Evolutionary conservation across 2,329 filamentous ascomycete genomes (phyloP), one percentile per base, ranked within the genome.

Genomic region (Monilinia laxa): DNA sequence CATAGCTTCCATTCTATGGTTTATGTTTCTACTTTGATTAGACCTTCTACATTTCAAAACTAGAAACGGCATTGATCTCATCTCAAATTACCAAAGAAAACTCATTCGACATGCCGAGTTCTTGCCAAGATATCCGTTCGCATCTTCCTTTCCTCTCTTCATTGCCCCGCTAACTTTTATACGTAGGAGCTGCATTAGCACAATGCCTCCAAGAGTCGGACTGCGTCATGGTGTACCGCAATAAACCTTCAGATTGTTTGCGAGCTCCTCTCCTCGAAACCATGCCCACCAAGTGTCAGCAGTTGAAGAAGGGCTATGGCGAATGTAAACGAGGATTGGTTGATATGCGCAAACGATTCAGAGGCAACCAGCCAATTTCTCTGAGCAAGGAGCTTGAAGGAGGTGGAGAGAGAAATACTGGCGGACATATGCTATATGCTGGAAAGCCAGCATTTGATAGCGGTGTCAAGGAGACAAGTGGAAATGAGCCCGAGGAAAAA

Each of bases 281-380:
- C 9, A 87, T 99, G 18, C 94, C 95, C 25, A 89, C 86, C 31
- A 89, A 90, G 79, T 99, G 95, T 80, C 92, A 94, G 77, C 94
- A 97, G 79, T 85, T 99, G 68, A 92, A 94, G 78, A 93, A 92
- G 78, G 92, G 93, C 56, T 95, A 96, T 75, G 91, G 92, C 77
- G 92, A 97, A 77, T 99, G 95, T 85, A 96, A 96, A 76, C 90
- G 94, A 71, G 95, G 95, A 71, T 87, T 96, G 87, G 90, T 98
- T 73, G 95, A 99, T 78, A 99, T 99, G 95, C 91, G 95, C 78
- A 98, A 98, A 82, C 90, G 95, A 45, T 98, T 99, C 80, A 87
- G 95, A 66, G 95, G 95, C 67, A 98, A 98, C 81, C 87, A 92
- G 78, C 93, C 95, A 64, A 88, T 96, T 71, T 83, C 87, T 31